phyloP scores from a whole-genome alignment of 2,329 filamentous ascomycete species.

The Aspergillus candidus region DNA sequence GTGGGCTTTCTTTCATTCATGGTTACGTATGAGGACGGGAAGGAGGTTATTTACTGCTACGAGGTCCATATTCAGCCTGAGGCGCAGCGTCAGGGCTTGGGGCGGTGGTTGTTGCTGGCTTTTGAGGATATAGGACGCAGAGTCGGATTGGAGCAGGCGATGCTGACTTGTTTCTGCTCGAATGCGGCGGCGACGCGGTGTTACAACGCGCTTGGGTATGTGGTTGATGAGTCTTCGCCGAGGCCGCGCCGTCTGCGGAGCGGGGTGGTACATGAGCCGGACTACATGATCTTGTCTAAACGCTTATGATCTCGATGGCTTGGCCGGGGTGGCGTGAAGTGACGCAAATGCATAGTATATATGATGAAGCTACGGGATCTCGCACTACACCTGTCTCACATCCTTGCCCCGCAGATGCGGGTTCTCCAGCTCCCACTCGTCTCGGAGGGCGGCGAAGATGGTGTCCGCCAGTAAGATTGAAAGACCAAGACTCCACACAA shows the following conservation, averaged over 20 bases:
- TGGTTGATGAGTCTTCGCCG: constrained; percentile 49
- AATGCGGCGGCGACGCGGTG: constrained; percentile 45
- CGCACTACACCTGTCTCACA: constrained; percentile 67
- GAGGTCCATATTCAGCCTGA: constrained; percentile 51
- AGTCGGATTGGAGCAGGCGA: constrained; percentile 48
- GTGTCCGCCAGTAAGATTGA: constrained; percentile 82
- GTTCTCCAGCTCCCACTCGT: constrained; percentile 89
- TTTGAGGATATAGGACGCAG: constrained; percentile 44
- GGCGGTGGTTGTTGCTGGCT: constrained; percentile 44
- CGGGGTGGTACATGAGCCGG: constrained; percentile 44
- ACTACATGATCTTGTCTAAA: constrained; percentile 52
- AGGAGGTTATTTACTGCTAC: constrained; percentile 58
- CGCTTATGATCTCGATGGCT: constrained; percentile 11
- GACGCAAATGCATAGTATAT: background rate
- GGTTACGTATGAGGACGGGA: constrained; percentile 50
- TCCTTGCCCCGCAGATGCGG: constrained; percentile 88
- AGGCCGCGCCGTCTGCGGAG: constrained; percentile 44
- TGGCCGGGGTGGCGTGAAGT: constrained; percentile 3
- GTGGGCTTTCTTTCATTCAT: constrained; percentile 50
- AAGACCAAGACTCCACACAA: constrained; percentile 93
- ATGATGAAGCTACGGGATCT: constrained; percentile 8
- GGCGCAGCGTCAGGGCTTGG: constrained; percentile 47
- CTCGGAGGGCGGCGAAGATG: constrained; percentile 79
- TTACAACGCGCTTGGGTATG: constrained; percentile 48
- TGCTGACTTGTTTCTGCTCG: constrained; percentile 55